Percentiles rank a stretch among this genome's conserved stretches.
phyloP scores from a whole-genome alignment of 2,329 filamentous ascomycete genomes.

The Colletotrichum tropicale region DNA sequence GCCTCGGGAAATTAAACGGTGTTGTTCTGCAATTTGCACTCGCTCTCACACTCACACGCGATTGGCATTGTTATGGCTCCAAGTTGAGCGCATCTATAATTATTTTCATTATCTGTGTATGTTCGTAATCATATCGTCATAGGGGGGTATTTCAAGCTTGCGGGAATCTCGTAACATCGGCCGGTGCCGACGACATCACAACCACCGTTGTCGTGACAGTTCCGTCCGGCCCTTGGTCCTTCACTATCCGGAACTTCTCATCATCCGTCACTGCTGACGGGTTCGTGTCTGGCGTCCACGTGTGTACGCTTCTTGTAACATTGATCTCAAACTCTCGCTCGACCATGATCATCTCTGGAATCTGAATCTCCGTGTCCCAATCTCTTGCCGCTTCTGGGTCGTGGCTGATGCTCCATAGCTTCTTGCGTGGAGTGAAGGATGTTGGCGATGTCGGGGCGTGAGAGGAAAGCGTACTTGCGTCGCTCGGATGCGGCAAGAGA shows the following conservation, averaged over 20 bases:
- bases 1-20: background rate
- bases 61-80: accelerated
- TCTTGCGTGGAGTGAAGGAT: background rate
- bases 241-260: constrained; percentile 1
- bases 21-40: background rate
- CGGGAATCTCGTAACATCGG: background rate
- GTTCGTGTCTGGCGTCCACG: background rate
- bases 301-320: background rate
- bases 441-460: background rate
- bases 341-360: constrained; percentile 4
- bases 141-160: background rate
- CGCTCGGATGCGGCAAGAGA: background rate
- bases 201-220: constrained; percentile 4
- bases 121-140: background rate
- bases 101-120: background rate
- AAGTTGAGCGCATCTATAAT: background rate
- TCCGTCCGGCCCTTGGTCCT: background rate
- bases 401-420: background rate
- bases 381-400: background rate
- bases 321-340: constrained; percentile 3
- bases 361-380: background rate
- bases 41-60: background rate
- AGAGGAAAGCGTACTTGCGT: background rate
- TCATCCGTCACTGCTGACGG: background rate
- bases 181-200: background rate